Evolutionary conservation across 371 early-diverging fungal genomes (phyloP).

Genomic region (Mucor racemosus): DNA sequence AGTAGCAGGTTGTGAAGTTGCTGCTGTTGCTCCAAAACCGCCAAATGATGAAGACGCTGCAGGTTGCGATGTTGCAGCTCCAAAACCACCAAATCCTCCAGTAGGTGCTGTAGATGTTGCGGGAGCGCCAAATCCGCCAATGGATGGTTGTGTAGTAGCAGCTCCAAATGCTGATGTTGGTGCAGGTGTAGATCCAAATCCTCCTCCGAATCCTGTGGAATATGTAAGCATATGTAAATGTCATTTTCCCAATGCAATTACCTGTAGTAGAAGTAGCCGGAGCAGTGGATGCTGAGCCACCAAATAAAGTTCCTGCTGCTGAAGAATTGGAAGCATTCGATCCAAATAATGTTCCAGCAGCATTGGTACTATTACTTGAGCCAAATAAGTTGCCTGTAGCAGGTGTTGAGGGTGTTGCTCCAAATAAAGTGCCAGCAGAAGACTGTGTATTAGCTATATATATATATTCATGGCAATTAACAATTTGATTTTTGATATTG

Average conservation of each 20-base stretch:
- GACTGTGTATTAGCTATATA: slow-evolving; percentile 31
- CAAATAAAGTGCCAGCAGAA: slow-evolving; percentile 42
- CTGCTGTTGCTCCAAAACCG: slow-evolving; percentile 20
- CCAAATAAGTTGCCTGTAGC: slow-evolving; percentile 21
- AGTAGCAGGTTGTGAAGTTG: background rate
- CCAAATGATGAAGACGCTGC: slow-evolving; percentile 12
- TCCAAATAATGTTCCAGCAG: slow-evolving; percentile 31
- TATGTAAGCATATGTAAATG: background rate
- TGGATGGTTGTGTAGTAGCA: background rate
- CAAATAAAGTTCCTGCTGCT: slow-evolving; percentile 46
- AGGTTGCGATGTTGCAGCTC: slow-evolving; percentile 13
- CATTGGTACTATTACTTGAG: slow-evolving; percentile 5
- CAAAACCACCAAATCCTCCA: slow-evolving; percentile 13
- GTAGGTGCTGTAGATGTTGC: slow-evolving; percentile 19
- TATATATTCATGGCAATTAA: background rate
- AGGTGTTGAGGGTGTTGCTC: slow-evolving; percentile 16
- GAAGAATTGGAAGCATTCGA: slow-evolving; percentile 21
- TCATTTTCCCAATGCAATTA: background rate
- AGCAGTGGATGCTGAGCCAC: slow-evolving; percentile 37
- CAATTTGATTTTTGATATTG: background rate
- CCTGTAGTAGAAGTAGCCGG: slow-evolving; percentile 26
- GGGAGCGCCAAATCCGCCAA: slow-evolving; percentile 23
- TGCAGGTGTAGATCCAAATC: slow-evolving; percentile 21
- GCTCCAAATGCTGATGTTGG: background rate
- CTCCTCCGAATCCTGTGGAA: background rate